Percentiles rank a stretch among this genome's conserved stretches.
phyloP scores from a whole-genome alignment of 805 yeast species.

The Saccharomyces paradoxus region DNA sequence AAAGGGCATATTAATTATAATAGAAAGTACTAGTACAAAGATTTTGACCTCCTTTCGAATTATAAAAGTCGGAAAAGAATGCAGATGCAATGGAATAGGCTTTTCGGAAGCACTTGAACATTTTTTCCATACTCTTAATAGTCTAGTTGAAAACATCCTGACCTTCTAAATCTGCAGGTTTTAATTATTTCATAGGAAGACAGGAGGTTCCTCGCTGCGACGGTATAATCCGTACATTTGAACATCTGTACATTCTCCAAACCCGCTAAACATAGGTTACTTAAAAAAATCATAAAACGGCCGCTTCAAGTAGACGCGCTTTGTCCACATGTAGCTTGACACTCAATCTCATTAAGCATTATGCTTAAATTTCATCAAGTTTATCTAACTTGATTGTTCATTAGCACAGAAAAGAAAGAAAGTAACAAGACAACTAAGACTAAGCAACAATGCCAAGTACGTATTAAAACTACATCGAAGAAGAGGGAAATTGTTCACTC shows the following conservation, averaged over 20 bases:
- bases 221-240: background rate
- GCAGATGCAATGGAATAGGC: background rate
- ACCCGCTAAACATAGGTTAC: background rate
- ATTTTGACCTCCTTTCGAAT: background rate
- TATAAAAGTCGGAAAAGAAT: background rate
- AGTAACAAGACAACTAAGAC: constrained; percentile 8
- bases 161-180: too few relatives aligned
- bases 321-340: background rate
- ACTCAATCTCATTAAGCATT: background rate
- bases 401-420: background rate
- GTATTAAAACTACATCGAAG: constrained; percentile 25
- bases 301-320: background rate
- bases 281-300: background rate
- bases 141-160: too few relatives aligned
- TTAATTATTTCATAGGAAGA: background rate
- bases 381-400: background rate
- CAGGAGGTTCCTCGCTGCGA: background rate
- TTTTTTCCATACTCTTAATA: too few relatives aligned
- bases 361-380: background rate
- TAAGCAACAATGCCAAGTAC: constrained; percentile 56
- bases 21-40: background rate
- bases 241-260: background rate
- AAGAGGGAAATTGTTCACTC: background rate
- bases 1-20: background rate
- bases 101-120: too few relatives aligned